phyloP scores from a whole-genome alignment of 2,329 filamentous ascomycete species.

The Penicillium sp. region DNA sequence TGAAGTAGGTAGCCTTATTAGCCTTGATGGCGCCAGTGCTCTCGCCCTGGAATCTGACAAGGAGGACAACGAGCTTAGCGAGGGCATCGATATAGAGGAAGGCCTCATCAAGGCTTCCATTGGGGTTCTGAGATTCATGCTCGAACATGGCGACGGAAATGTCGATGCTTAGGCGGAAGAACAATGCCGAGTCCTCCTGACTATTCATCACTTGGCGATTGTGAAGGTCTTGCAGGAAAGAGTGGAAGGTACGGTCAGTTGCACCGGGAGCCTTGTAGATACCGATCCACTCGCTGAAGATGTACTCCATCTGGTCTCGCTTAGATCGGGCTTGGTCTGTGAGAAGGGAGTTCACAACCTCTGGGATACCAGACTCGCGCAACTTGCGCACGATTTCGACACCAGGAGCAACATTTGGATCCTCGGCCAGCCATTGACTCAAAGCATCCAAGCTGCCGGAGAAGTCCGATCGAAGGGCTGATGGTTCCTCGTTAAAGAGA shows the following conservation, averaged over 20 bases:
- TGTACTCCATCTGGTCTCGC: conserved; percentile 85
- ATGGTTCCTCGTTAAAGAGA: conserved; percentile 72
- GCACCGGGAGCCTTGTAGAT: conserved; percentile 75
- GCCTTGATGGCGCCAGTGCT: conserved; percentile 58
- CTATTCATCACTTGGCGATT: conserved; percentile 68
- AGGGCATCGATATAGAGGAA: conserved; percentile 74
- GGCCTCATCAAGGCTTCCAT: conserved; percentile 60
- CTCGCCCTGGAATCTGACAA: conserved; percentile 71
- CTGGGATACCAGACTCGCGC: conserved; percentile 53
- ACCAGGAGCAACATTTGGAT: conserved; percentile 63
- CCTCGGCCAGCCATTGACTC: conserved; percentile 75
- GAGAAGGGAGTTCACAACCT: conserved; percentile 56
- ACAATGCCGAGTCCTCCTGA: conserved; percentile 73
- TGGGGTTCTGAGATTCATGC: conserved; percentile 60
- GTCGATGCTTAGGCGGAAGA: conserved; percentile 80
- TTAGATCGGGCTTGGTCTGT: conserved; percentile 60
- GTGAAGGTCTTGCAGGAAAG: conserved; percentile 84
- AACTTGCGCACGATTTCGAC: conserved; percentile 70
- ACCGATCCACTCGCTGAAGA: conserved; percentile 93
- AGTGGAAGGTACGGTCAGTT: conserved; percentile 66
- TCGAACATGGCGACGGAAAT: conserved; percentile 76
- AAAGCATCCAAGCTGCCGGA: conserved; percentile 77
- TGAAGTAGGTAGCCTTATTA: conserved; percentile 69
- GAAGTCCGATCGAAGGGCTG: conserved; percentile 81
- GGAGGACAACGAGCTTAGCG: conserved; percentile 72